A percentile compares a stretch with the other conserved stretches of the same genome.
These are phyloP conservation scores for Candida sphagnicola DNA, from an alignment of 805 yeast genomes.

Conservation along the genomic window DNA sequence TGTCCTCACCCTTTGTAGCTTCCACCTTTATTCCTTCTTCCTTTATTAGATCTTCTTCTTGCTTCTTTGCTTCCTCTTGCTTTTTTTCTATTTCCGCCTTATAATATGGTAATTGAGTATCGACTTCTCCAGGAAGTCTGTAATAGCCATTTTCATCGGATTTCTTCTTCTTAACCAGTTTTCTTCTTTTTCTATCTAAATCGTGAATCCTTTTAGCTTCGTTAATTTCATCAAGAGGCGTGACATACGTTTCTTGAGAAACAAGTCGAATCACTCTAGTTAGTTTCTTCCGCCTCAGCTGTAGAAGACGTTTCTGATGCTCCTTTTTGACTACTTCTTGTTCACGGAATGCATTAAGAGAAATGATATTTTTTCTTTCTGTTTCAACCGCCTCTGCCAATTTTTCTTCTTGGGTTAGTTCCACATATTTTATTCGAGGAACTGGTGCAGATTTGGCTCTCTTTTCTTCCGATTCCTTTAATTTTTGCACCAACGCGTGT, in stretches of 20 bases:
- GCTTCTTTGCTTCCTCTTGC: conserved; percentile 7
- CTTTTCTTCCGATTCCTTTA: conserved; percentile 65
- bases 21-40: conserved; percentile 9
- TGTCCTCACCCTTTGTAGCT: neutral
- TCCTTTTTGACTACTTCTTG: conserved; percentile 81
- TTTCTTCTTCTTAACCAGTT: conserved; percentile 43
- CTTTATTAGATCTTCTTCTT: conserved; percentile 10
- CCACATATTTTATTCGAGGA: conserved; percentile 41
- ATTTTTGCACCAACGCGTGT: conserved; percentile 66
- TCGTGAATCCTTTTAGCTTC: conserved; percentile 41
- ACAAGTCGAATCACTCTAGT: conserved; percentile 53
- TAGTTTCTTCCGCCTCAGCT: conserved; percentile 60
- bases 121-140: conserved; percentile 1
- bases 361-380: conserved; percentile 68
- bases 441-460: conserved; percentile 44
- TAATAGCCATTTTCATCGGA: conserved; percentile 1
- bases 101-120: conserved; percentile 1
- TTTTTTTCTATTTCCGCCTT: neutral
- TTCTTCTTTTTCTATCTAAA: conserved; percentile 32
- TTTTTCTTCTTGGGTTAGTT: conserved; percentile 68
- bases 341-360: conserved; percentile 74
- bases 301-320: conserved; percentile 67
- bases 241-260: conserved; percentile 46
- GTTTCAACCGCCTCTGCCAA: conserved; percentile 84
- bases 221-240: conserved; percentile 62